These are phyloP conservation scores for Venturia aucupariae DNA, from an alignment of 2,329 filamentous ascomycete genomes.

Conservation along the genomic window DNA sequence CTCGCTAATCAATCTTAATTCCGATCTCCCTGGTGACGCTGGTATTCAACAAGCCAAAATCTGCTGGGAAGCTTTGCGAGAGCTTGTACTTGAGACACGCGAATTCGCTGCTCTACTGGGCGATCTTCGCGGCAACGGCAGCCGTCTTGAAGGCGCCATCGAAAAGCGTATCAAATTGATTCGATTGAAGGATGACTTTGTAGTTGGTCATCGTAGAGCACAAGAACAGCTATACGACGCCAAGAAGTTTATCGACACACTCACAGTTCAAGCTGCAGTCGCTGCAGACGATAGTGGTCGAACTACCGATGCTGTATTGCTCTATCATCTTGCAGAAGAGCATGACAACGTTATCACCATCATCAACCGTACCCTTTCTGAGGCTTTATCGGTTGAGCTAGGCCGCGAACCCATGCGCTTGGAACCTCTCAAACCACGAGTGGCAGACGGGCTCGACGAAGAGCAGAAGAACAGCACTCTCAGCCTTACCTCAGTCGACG, in stretches of 20 bases:
- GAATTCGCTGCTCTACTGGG: slow-evolving; percentile 92
- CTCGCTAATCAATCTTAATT: slow-evolving; percentile 81
- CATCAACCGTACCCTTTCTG: slow-evolving; percentile 80
- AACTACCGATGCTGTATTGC: slow-evolving; percentile 82
- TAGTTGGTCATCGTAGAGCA: slow-evolving; percentile 5
- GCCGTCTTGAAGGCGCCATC: slow-evolving; percentile 75
- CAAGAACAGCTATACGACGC: slow-evolving; percentile 54
- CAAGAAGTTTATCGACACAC: slow-evolving; percentile 79
- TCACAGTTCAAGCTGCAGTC: slow-evolving; percentile 84
- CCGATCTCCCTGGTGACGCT: slow-evolving; percentile 64
- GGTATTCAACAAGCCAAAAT: slow-evolving; percentile 70
- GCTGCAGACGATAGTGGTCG: slow-evolving; percentile 92
- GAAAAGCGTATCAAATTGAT: slow-evolving; percentile 79
- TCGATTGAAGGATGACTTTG: slow-evolving; percentile 24
- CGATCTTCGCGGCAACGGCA: slow-evolving; percentile 79
- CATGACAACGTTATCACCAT: slow-evolving; percentile 91
- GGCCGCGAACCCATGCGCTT: slow-evolving; percentile 71
- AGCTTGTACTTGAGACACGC: slow-evolving; percentile 90
- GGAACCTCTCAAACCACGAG: slow-evolving; percentile 68
- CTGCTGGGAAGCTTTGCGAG: slow-evolving; percentile 86
- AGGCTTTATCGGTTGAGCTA: slow-evolving; percentile 78
- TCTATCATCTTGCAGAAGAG: slow-evolving; percentile 91
- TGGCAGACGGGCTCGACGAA: slow-evolving; percentile 24
- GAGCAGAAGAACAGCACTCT: slow-evolving; percentile 43
- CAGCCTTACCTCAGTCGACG: slow-evolving; percentile 58